Evolutionary conservation across 306 rosid species (phyloP).

Genomic region (Vigna unguiculata): DNA sequence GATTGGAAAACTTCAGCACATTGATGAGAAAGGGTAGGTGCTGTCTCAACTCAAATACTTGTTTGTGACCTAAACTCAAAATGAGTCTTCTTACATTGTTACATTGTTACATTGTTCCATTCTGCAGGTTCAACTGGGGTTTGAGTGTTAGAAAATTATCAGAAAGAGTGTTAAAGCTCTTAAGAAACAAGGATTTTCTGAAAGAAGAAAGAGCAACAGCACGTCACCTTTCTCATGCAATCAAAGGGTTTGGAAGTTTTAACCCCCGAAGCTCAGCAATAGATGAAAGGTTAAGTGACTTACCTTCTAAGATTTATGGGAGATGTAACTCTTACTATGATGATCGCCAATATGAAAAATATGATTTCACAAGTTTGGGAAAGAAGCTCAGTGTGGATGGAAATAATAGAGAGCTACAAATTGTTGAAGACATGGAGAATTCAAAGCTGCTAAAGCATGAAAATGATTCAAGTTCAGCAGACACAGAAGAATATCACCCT

Average conservation of each 20-base stretch:
- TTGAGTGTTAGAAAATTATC: conserved; percentile 57
- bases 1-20: conserved; percentile 59
- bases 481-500: conserved; percentile 49
- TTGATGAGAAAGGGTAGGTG: conserved; percentile 74
- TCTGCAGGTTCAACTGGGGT: conserved; percentile 83
- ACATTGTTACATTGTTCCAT: background rate
- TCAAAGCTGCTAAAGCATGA: conserved; percentile 31
- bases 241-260: conserved; percentile 80
- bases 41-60: background rate
- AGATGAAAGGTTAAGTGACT: conserved; percentile 42
- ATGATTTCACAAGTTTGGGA: conserved; percentile 9
- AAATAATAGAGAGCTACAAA: conserved; percentile 11
- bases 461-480: conserved; percentile 23
- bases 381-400: conserved; percentile 15
- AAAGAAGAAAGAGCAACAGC: conserved; percentile 67
- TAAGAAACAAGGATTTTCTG: conserved; percentile 47
- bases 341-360: conserved; percentile 23
- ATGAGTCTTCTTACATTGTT: background rate
- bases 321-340: conserved; percentile 53
- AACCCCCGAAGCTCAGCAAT: conserved; percentile 40
- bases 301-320: conserved; percentile 40
- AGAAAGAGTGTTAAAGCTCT: conserved; percentile 57
- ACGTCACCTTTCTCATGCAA: conserved; percentile 60
- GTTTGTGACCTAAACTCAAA: background rate
- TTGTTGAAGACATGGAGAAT: conserved; percentile 18